These are phyloP conservation scores for Phaeodactylum tricornutum DNA, from an alignment of 108 stramenopile genomes.

Conservation along the genomic window DNA sequence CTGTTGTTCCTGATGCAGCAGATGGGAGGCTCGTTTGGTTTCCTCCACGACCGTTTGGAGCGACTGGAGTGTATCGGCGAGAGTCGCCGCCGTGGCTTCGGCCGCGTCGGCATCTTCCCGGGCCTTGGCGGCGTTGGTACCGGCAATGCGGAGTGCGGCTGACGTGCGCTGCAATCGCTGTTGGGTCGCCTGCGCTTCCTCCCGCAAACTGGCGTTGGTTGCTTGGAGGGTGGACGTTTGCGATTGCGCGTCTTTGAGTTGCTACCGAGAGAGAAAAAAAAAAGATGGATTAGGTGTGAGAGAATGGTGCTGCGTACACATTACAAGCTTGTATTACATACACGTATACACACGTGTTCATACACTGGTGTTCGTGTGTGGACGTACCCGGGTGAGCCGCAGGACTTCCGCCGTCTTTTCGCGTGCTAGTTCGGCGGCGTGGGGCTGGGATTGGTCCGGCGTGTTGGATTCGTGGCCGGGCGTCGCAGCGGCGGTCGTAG, in stretches of 20 bases:
- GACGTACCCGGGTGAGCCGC: constrained; percentile 37
- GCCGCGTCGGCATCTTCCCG: constrained; percentile 67
- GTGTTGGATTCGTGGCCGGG: constrained; percentile 5
- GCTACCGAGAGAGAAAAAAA: constrained; percentile 15
- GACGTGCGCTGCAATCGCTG: constrained; percentile 36
- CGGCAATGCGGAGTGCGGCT: constrained; percentile 48
- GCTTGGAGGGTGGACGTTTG: constrained; percentile 29
- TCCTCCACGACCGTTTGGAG: constrained; percentile 42
- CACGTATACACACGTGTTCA: not conserved
- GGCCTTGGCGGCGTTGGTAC: constrained; percentile 39
- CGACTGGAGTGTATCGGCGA: constrained; percentile 32
- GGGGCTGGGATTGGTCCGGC: constrained; percentile 4
- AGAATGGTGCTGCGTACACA: not conserved
- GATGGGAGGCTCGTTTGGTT: constrained; percentile 34
- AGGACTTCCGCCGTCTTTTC: constrained; percentile 40
- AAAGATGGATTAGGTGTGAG: not conserved
- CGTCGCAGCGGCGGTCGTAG: constrained; percentile 1
- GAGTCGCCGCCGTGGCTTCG: constrained; percentile 37
- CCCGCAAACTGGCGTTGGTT: constrained; percentile 27
- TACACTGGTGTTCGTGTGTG: not conserved
- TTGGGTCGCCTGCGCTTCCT: constrained; percentile 23
- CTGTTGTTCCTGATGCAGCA: constrained; percentile 41
- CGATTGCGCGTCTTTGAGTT: constrained; percentile 40
- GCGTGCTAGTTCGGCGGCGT: constrained; percentile 22
- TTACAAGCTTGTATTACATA: not conserved